A percentile compares a stretch with the other conserved stretches of the same genome.
Evolutionary conservation across 352 stramenopile species (phyloP).

Genomic region (Stephanocyclus meneghinianus): DNA sequence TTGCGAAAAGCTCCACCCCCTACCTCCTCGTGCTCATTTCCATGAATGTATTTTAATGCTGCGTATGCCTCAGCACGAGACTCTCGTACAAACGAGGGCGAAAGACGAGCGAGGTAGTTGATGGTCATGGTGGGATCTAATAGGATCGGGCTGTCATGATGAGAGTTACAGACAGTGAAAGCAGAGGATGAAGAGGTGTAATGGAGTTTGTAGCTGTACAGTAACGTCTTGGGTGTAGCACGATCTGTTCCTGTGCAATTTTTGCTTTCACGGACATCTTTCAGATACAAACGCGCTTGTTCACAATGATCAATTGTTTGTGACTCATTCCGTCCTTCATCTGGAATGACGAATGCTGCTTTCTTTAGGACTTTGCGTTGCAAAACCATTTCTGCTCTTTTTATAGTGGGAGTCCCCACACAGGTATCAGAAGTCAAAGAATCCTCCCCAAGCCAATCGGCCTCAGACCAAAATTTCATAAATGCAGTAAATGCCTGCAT

Average conservation of each 20-base stretch:
- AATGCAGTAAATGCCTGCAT: conserved; percentile 73
- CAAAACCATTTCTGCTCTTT: conserved; percentile 3
- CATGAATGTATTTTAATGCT: conserved; percentile 57
- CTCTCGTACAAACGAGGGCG: conserved; percentile 63
- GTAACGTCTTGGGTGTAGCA: conserved; percentile 48
- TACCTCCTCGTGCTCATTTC: conserved; percentile 10
- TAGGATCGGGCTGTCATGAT: conserved; percentile 59
- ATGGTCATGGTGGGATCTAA: conserved; percentile 74
- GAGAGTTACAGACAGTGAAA: conserved; percentile 15
- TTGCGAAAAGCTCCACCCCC: conserved; percentile 36
- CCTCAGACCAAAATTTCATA: conserved; percentile 71
- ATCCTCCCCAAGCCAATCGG: conserved; percentile 68
- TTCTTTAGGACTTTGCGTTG: conserved; percentile 29
- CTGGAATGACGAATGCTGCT: conserved; percentile 59
- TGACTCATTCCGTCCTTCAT: conserved; percentile 44
- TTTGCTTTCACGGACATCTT: conserved; percentile 23
- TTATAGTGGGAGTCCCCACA: not conserved
- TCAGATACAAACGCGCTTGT: conserved; percentile 54
- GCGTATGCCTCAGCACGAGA: conserved; percentile 54
- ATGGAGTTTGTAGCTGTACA: conserved; percentile 63
- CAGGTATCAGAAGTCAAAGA: not conserved
- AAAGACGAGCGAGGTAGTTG: conserved; percentile 74
- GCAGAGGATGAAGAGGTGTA: conserved; percentile 28
- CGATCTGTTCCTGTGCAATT: not conserved
- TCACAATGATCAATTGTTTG: conserved; percentile 51